Conservation (phyloP, 1,284 basidiomycete genomes). For the Hymenochaete sp. region DNA sequence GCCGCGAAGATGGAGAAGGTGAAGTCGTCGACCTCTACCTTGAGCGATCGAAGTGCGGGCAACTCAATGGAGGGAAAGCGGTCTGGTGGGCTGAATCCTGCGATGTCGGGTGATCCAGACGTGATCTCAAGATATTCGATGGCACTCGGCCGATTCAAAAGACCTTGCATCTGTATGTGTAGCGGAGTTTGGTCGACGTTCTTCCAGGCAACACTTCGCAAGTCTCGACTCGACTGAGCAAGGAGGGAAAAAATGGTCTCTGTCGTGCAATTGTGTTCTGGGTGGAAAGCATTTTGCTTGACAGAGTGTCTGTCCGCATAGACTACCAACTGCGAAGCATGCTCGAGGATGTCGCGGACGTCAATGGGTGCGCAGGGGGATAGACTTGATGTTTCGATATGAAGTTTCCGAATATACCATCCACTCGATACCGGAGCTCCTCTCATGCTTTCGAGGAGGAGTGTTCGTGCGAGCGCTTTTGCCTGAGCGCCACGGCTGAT, state of each 20-base stretch:
- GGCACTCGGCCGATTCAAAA: conserved; percentile 41
- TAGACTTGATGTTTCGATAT: conserved; percentile 59
- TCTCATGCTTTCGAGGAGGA: conserved; percentile 40
- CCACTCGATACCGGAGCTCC: conserved; percentile 35
- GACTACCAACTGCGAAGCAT: conserved; percentile 47
- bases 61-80: conserved; percentile 30
- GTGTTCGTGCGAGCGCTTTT: conserved; percentile 43
- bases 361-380: conserved; percentile 59
- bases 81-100: conserved; percentile 22
- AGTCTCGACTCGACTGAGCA: conserved; percentile 40
- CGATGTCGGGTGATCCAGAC: conserved; percentile 29
- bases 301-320: conserved; percentile 58
- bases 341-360: conserved; percentile 54
- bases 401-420: conserved; percentile 49
- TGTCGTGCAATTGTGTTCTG: conserved; percentile 39
- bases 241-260: conserved; percentile 49
- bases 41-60: conserved; percentile 54
- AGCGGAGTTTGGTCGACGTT: conserved; percentile 60
- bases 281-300: conserved; percentile 40
- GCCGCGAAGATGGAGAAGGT: conserved; percentile 55
- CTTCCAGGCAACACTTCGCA: conserved; percentile 57
- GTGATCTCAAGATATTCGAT: conserved; percentile 53
- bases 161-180: conserved; percentile 45
- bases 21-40: conserved; percentile 59
- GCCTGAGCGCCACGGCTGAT: conserved; percentile 51